A percentile compares a stretch with the other conserved stretches of the same genome.
These are phyloP conservation scores for Auxenochlorella pyrenoidosa DNA, from an alignment of 139 green algal genomes.

Conservation along the genomic window DNA sequence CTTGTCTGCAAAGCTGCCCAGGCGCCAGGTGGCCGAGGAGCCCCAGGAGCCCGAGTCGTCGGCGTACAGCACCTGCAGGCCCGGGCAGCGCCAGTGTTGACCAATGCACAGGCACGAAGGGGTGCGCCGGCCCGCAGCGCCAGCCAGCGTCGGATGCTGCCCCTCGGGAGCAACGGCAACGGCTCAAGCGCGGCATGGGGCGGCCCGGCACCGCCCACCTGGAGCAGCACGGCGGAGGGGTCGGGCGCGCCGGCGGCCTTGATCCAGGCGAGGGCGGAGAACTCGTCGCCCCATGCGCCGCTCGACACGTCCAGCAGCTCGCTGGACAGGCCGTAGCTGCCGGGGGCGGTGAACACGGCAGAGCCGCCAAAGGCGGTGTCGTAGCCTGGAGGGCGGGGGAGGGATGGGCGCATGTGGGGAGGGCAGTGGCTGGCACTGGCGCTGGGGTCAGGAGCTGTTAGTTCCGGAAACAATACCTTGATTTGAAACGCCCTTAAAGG, in stretches of 20 bases:
- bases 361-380: conserved; percentile 12
- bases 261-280: background rate
- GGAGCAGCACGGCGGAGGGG: conserved; percentile 1
- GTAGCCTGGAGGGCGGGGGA: background rate
- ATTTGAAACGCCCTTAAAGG: too few species aligned
- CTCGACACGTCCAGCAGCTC: background rate
- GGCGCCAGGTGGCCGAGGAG: background rate
- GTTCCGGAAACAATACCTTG: too few species aligned
- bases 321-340: conserved; percentile 8
- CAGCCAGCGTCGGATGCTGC: background rate
- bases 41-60: background rate
- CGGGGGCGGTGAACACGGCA: background rate
- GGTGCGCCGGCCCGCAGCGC: too few species aligned
- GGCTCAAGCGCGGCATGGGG: background rate
- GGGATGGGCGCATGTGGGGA: background rate
- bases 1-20: conserved; percentile 6
- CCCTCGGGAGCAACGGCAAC: too few species aligned
- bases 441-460: too few species aligned
- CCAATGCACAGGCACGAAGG: too few species aligned
- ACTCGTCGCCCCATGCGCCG: conserved; percentile 16
- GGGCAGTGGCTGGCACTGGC: background rate
- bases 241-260: background rate
- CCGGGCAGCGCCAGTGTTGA: too few species aligned
- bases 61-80: background rate
- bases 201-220: background rate